Evolutionary conservation across 108 stramenopile genomes (phyloP).

Genomic region (Asterionellopsis glacialis): DNA sequence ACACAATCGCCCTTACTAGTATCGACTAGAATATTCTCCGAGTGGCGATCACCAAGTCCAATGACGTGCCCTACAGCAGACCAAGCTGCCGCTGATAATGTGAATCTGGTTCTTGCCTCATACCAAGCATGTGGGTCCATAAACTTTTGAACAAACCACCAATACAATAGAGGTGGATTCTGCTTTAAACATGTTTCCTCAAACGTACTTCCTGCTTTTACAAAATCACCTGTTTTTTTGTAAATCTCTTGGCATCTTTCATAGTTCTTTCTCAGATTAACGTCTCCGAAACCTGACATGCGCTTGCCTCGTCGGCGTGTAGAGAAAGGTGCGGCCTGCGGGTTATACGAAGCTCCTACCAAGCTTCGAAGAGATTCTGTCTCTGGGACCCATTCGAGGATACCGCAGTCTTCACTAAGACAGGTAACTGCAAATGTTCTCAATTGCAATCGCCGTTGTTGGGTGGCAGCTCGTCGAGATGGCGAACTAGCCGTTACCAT

Average conservation of each 20-base stretch:
- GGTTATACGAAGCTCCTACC: slow-evolving; percentile 74
- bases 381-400: slow-evolving; percentile 97
- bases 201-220: slow-evolving; percentile 59
- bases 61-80: slow-evolving; percentile 96
- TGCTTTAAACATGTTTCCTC: slow-evolving; percentile 48
- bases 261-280: slow-evolving; percentile 53
- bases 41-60: slow-evolving; percentile 96
- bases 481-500: slow-evolving; percentile 48
- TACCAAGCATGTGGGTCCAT: slow-evolving; percentile 94
- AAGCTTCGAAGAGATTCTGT: slow-evolving; percentile 81
- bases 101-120: slow-evolving; percentile 91
- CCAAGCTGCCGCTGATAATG: slow-evolving; percentile 83
- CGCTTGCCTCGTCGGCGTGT: slow-evolving; percentile 47
- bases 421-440: slow-evolving; percentile 97
- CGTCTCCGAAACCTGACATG: slow-evolving; percentile 55
- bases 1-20: slow-evolving; percentile 90
- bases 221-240: slow-evolving; percentile 62
- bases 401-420: slow-evolving; percentile 96
- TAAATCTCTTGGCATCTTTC: slow-evolving; percentile 67
- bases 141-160: slow-evolving; percentile 97
- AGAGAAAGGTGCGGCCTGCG: slow-evolving; percentile 55
- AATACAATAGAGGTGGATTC: slow-evolving; percentile 88
- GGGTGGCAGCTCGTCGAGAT: slow-evolving; percentile 33
- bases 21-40: slow-evolving; percentile 98
- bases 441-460: slow-evolving; percentile 66